Evolutionary conservation across 805 yeast species (phyloP).

Genomic region (Torulaspora franciscae): DNA sequence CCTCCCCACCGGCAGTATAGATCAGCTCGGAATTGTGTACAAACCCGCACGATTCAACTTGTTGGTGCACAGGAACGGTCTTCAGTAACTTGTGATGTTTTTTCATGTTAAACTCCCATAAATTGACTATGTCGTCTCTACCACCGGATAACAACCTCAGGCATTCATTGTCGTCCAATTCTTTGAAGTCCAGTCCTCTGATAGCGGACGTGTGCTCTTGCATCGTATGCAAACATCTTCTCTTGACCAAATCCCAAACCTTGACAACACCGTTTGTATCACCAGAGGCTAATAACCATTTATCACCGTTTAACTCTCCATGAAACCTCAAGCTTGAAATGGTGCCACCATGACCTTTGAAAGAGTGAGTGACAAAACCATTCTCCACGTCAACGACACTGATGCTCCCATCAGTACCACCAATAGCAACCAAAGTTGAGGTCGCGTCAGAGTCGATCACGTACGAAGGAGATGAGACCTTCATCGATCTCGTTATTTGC

Average conservation of each 20-base stretch:
- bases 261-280: conserved; percentile 52
- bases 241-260: conserved; percentile 61
- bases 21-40: conserved; percentile 42
- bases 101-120: conserved; percentile 51
- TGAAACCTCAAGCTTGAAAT: conserved; percentile 69
- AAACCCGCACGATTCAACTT: conserved; percentile 68
- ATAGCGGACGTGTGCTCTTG: conserved; percentile 82
- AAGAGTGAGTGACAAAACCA: conserved; percentile 80
- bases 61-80: conserved; percentile 70
- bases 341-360: conserved; percentile 91
- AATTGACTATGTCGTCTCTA: conserved; percentile 63
- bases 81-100: conserved; percentile 51
- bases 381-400: conserved; percentile 90
- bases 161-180: conserved; percentile 24
- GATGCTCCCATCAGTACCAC: conserved; percentile 90
- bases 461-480: conserved; percentile 74
- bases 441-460: conserved; percentile 73
- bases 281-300: conserved; percentile 80
- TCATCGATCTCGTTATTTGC: conserved; percentile 47
- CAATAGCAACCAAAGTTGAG: conserved; percentile 82
- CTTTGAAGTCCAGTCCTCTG: conserved; percentile 69
- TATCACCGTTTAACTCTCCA: conserved; percentile 62
- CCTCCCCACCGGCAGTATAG: conserved; percentile 72
- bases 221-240: conserved; percentile 59
- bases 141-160: conserved; percentile 68